Evolutionary conservation across 2,329 filamentous ascomycete genomes (phyloP).

Genomic region (Alternaria longipes): DNA sequence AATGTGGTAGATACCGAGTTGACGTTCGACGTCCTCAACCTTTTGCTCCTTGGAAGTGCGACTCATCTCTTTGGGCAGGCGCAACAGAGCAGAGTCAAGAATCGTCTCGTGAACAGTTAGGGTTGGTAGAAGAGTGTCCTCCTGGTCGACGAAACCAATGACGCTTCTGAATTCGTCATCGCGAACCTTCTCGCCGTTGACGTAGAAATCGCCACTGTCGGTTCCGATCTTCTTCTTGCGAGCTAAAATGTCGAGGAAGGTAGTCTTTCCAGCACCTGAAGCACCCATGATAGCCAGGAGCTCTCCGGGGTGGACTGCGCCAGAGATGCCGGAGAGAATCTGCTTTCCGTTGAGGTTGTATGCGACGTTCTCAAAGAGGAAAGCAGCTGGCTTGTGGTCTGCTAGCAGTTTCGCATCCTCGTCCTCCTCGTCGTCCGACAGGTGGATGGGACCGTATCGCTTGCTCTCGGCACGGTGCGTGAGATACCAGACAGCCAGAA

Average conservation of each 20-base stretch:
- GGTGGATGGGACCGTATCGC: constrained; percentile 75
- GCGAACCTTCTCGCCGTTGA: constrained; percentile 90
- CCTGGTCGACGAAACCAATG: constrained; percentile 96
- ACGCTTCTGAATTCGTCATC: constrained; percentile 89
- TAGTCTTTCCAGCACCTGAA: constrained; percentile 96
- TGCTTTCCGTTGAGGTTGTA: constrained; percentile 89
- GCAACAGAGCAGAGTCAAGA: constrained; percentile 87
- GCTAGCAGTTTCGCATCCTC: constrained; percentile 86
- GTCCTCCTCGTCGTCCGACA: constrained; percentile 84
- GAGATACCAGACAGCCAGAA: constrained; percentile 86
- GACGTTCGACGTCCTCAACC: constrained; percentile 91
- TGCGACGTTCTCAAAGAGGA: constrained; percentile 87
- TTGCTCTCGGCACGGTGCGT: constrained; percentile 72
- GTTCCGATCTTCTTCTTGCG: constrained; percentile 94
- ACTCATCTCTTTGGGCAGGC: constrained; percentile 93
- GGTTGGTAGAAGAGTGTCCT: constrained; percentile 95
- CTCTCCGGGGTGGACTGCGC: constrained; percentile 92
- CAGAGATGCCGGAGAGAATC: constrained; percentile 81
- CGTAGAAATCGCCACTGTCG: constrained; percentile 81
- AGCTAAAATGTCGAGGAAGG: constrained; percentile 93
- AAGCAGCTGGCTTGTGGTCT: constrained; percentile 88
- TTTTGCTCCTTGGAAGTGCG: constrained; percentile 86
- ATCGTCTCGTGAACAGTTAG: constrained; percentile 98
- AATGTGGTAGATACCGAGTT: constrained; percentile 93
- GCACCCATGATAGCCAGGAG: constrained; percentile 98